A percentile compares a stretch with the other conserved stretches of the same genome.
These are phyloP conservation scores for Cercospora sp. DNA, from an alignment of 2,329 filamentous ascomycete genomes.

Conservation along the genomic window DNA sequence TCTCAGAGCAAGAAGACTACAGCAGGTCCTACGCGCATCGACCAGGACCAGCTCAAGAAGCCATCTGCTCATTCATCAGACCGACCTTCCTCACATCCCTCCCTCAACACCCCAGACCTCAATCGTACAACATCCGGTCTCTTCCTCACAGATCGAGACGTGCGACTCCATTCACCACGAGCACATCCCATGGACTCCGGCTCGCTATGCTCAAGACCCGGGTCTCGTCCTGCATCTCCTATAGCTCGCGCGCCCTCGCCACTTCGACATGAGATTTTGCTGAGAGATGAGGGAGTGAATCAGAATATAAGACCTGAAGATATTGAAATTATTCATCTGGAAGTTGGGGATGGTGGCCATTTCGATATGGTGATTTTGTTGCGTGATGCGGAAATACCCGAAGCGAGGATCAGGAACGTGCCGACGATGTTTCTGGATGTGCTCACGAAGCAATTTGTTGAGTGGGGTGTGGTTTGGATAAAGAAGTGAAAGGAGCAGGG, in stretches of 20 bases:
- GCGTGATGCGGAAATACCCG: not conserved
- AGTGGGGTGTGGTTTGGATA: not conserved
- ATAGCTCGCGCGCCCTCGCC: not conserved
- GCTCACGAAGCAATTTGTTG: not conserved
- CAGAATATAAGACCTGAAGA: not conserved
- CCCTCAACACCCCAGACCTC: not conserved
- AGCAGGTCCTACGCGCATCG: not conserved
- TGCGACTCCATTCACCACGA: not conserved
- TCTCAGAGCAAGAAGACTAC: not conserved
- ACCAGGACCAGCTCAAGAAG: not conserved
- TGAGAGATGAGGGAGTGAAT: not conserved
- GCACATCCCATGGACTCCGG: not conserved
- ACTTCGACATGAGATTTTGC: not conserved
- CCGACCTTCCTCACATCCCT: not conserved
- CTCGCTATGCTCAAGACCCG: not conserved
- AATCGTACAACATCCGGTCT: not conserved
- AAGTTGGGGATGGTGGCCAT: not conserved
- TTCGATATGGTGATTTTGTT: not conserved
- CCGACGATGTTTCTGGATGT: constrained; percentile 1
- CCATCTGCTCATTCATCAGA: not conserved
- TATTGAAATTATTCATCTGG: not conserved
- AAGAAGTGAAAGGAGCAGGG: not conserved
- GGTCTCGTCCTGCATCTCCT: not conserved
- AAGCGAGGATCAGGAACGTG: not conserved
- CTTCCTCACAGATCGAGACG: constrained; percentile 2